Conservation (phyloP, 2,329 filamentous ascomycete genomes). For the Pseudogymnoascus sp. region DNA sequence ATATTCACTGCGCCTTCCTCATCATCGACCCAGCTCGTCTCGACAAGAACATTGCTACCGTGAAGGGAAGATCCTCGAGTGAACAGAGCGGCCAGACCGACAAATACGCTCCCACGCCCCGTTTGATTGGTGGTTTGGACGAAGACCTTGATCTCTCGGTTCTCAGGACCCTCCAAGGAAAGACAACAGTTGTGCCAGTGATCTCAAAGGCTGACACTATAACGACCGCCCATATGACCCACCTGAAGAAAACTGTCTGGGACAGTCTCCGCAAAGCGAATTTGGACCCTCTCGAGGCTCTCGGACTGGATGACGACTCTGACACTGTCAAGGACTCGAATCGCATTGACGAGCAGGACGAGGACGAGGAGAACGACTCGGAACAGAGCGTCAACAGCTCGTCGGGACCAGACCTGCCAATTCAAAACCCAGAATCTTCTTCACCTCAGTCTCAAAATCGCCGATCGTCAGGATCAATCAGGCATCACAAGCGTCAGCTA, state of each 20-base stretch:
- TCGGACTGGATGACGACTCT: slow-evolving; percentile 72
- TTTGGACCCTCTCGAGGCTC: slow-evolving; percentile 78
- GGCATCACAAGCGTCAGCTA: slow-evolving; percentile 21
- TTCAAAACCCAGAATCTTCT: slow-evolving; percentile 21
- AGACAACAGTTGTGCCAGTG: slow-evolving; percentile 91
- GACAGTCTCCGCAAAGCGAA: slow-evolving; percentile 77
- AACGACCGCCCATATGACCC: slow-evolving; percentile 87
- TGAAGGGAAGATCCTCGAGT: slow-evolving; percentile 47
- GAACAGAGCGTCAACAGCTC: slow-evolving; percentile 24
- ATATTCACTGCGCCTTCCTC: slow-evolving; percentile 93
- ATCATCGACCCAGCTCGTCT: slow-evolving; percentile 81
- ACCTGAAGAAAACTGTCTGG: slow-evolving; percentile 86
- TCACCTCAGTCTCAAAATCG: slow-evolving; percentile 34
- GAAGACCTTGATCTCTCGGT: slow-evolving; percentile 87
- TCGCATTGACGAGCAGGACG: slow-evolving; percentile 37
- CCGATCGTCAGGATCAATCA: slow-evolving; percentile 27
- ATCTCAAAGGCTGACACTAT: slow-evolving; percentile 96
- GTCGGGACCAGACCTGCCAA: slow-evolving; percentile 33
- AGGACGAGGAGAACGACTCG: slow-evolving; percentile 23
- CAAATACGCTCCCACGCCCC: slow-evolving; percentile 37
- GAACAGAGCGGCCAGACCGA: slow-evolving; percentile 42
- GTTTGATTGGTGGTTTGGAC: slow-evolving; percentile 63
- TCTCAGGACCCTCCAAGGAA: slow-evolving; percentile 77
- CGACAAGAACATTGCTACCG: slow-evolving; percentile 69
- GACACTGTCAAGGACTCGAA: slow-evolving; percentile 43